Conservation (phyloP, 805 yeast genomes). For the Hanseniaspora mollemarum region DNA sequence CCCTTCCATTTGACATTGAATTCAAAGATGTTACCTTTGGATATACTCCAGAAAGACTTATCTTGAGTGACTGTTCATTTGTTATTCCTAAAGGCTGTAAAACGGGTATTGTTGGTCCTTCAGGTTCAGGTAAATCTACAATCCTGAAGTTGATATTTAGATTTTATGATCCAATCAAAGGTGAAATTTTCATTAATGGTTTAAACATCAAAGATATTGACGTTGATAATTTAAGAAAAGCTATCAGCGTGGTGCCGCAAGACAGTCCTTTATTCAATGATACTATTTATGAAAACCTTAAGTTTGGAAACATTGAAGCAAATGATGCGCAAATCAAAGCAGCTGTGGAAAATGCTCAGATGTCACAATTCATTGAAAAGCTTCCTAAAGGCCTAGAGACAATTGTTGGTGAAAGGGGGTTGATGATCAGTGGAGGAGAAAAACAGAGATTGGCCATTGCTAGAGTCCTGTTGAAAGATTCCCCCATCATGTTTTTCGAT, state of each 20-base stretch:
- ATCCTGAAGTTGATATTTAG: conserved; percentile 72
- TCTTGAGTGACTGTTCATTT: conserved; percentile 67
- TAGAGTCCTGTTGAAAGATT: conserved; percentile 68
- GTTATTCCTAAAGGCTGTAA: conserved; percentile 81
- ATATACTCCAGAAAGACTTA: conserved; percentile 79
- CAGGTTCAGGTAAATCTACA: conserved; percentile 93
- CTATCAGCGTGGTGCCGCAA: conserved; percentile 91
- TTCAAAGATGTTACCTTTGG: conserved; percentile 92
- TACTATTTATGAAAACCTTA: conserved; percentile 71
- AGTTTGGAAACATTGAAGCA: conserved; percentile 72
- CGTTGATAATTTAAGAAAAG: conserved; percentile 57
- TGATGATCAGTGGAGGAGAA: conserved; percentile 99
- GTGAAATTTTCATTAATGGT: conserved; percentile 75
- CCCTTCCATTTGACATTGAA: conserved; percentile 56
- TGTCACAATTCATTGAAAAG: conserved; percentile 49
- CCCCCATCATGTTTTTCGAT: conserved; percentile 88
- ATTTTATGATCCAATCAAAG: conserved; percentile 72
- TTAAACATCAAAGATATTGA: conserved; percentile 71
- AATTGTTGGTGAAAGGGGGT: conserved; percentile 91
- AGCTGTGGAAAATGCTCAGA: conserved; percentile 59
- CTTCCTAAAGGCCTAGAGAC: conserved; percentile 79
- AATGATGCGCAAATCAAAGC: conserved; percentile 55
- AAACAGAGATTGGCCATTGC: conserved; percentile 93
- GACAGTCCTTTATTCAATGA: conserved; percentile 94
- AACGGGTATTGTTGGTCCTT: conserved; percentile 92